Percentiles rank a stretch among this genome's conserved stretches.
These are phyloP conservation scores for Candida sakaeoensis DNA, from an alignment of 805 yeast species.

Conservation along the genomic window DNA sequence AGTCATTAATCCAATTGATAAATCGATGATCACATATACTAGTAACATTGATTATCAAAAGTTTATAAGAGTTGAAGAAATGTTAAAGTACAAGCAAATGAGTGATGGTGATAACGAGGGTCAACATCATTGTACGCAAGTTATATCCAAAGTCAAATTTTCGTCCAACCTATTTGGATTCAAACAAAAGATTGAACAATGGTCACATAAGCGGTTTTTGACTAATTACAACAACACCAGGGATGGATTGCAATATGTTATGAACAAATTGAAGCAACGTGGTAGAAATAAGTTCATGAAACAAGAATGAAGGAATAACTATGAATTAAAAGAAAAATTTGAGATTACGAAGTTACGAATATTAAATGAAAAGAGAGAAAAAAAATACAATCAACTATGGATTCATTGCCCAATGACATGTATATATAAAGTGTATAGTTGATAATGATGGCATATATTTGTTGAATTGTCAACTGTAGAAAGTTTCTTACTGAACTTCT, in stretches of 20 bases:
- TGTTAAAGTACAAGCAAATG: conserved; percentile 49
- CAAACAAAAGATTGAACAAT: conserved; percentile 70
- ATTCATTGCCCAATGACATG: no score
- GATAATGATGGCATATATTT: no score
- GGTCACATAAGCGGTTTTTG: conserved; percentile 71
- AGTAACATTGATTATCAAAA: conserved; percentile 81
- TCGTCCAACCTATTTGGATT: conserved; percentile 67
- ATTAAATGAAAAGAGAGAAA: no score
- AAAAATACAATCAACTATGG: no score
- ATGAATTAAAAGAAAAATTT: no score
- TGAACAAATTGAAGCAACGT: conserved; percentile 53
- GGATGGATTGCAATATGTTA: conserved; percentile 72
- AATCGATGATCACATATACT: conserved; percentile 63
- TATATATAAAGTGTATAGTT: no score
- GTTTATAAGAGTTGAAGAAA: conserved; percentile 77
- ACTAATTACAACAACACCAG: conserved; percentile 65
- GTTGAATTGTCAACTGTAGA: no score
- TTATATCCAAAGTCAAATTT: conserved; percentile 62
- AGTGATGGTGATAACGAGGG: no score
- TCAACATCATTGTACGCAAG: conserved; percentile 46
- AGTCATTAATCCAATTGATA: conserved; percentile 58
- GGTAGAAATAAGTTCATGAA: background rate
- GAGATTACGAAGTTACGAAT: conserved; percentile 1
- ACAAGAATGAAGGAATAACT: no score
- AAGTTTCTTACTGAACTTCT: no score